phyloP scores from a whole-genome alignment of 495 filamentous ascomycete genomes.

The Penicillium nucicola region DNA sequence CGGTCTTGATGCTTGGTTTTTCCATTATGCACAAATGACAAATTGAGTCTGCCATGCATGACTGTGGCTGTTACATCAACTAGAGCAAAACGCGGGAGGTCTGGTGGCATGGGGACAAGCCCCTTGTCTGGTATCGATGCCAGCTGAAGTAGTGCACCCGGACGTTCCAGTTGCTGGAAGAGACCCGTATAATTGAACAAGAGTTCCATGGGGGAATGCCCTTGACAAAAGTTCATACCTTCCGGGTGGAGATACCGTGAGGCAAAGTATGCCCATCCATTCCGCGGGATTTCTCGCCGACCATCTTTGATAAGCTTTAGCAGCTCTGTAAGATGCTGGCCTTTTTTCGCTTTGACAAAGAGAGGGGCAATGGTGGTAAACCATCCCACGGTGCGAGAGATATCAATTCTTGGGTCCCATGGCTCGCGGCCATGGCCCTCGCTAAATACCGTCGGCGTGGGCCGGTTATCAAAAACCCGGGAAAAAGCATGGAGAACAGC shows the following conservation, averaged over 20 bases:
- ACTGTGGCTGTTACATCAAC: constrained; percentile 55
- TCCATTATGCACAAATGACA: constrained; percentile 51
- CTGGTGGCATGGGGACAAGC: constrained; percentile 40
- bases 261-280: constrained; percentile 35
- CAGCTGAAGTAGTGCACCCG: constrained; percentile 49
- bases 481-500: neutral
- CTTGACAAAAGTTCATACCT: constrained; percentile 18
- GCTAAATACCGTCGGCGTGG: constrained; percentile 41
- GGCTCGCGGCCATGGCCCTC: constrained; percentile 47
- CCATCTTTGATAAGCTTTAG: constrained; percentile 25
- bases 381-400: constrained; percentile 44
- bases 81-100: constrained; percentile 48
- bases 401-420: constrained; percentile 29
- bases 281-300: constrained; percentile 16
- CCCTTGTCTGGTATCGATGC: neutral
- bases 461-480: neutral
- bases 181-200: constrained; percentile 55
- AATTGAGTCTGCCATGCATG: constrained; percentile 45
- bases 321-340: constrained; percentile 8
- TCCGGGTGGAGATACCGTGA: constrained; percentile 20
- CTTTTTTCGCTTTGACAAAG: neutral
- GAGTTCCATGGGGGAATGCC: constrained; percentile 43
- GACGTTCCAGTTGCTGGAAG: constrained; percentile 51
- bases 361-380: constrained; percentile 45
- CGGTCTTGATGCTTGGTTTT: constrained; percentile 46